Base-by-base conservation (phyloP, 352 stramenopile species). In the Phytopythium litorale region DNA sequence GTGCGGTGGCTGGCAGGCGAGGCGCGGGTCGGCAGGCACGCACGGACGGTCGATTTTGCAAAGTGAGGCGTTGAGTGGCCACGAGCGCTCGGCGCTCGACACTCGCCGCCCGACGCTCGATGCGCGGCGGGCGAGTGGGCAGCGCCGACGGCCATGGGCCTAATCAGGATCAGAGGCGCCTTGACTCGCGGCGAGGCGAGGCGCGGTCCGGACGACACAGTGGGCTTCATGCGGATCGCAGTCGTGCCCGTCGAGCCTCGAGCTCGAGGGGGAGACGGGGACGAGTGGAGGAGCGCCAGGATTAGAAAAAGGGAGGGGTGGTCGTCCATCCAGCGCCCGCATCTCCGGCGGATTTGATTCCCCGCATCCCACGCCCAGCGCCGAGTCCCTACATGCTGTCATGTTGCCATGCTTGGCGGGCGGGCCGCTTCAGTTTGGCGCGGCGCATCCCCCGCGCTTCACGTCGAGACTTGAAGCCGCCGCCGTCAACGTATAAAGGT, bases 1-100 rank as follows among this genome's bases (percentile, higher is more conserved):
- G 8, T 37, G 25, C 64, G 37, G 8, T 60, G 49, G 51, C 11
- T 62, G 58, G 28, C 28, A 32, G 28, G 28, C 28, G 28, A 4
- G 28, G 28, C 5, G 28, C 28, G 4, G 28, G 28, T 32, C 28
- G 28, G 28, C 28, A 32, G 28, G 28, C 28, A 32, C 28, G 28
- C 28, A 5, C 28, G 28, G 35, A 40, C 35, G 35, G 7, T 40
- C 49, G 45, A 21, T 43, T 56, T 56, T 56, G 52, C 46, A 38
- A 58, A 58, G 30, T 58, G 52, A 43, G 19, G 33, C 16, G 33
- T 56, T 57, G 51, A 28, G 52, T 43, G 52, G 52, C 33, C 52
- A 35, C 33, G 33, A 58, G 52, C 52, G 30, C 30, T 25, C n/a
- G 30, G 30, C 11, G 28, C 28, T 32, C 28, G 28, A 4, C 5